A percentile compares a stretch with the other conserved stretches of the same genome.
phyloP scores from a whole-genome alignment of 2,329 filamentous ascomycete genomes.

The Cladosporium sp. region DNA sequence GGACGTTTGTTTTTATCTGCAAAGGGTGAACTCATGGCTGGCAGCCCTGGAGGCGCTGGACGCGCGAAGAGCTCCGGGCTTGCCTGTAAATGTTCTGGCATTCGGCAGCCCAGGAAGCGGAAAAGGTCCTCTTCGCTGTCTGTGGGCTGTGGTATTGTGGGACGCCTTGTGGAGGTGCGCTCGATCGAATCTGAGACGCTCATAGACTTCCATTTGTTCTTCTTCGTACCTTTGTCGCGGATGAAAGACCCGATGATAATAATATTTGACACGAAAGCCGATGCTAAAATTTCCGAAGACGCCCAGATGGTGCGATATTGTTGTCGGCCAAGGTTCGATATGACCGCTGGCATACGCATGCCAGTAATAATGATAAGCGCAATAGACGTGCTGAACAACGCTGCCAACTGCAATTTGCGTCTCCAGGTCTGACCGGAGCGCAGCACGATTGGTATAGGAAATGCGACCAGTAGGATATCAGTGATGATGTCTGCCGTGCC shows the following conservation, averaged over 20 bases:
- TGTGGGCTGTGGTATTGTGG: slow-evolving; percentile 69
- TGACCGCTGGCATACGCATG: slow-evolving; percentile 78
- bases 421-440: slow-evolving; percentile 73
- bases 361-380: slow-evolving; percentile 77
- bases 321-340: slow-evolving; percentile 70
- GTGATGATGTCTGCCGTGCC: slow-evolving; percentile 86
- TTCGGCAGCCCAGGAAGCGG: slow-evolving; percentile 72
- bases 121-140: slow-evolving; percentile 92
- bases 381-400: slow-evolving; percentile 83
- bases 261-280: slow-evolving; percentile 82
- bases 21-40: slow-evolving; percentile 34
- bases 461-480: slow-evolving; percentile 81
- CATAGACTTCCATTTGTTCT: slow-evolving; percentile 71
- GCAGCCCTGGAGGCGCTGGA: slow-evolving; percentile 44
- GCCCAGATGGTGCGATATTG: slow-evolving; percentile 87
- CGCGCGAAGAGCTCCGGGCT: slow-evolving; percentile 35
- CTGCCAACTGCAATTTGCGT: slow-evolving; percentile 75
- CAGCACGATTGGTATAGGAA: slow-evolving; percentile 86
- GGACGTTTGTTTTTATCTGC: neutral
- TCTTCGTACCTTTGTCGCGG: slow-evolving; percentile 86
- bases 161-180: slow-evolving; percentile 60
- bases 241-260: slow-evolving; percentile 92
- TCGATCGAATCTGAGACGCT: slow-evolving; percentile 56
- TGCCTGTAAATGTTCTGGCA: slow-evolving; percentile 52
- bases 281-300: slow-evolving; percentile 86